phyloP scores from a whole-genome alignment of 352 stramenopile species.

The Pseudoperonospora humuli region DNA sequence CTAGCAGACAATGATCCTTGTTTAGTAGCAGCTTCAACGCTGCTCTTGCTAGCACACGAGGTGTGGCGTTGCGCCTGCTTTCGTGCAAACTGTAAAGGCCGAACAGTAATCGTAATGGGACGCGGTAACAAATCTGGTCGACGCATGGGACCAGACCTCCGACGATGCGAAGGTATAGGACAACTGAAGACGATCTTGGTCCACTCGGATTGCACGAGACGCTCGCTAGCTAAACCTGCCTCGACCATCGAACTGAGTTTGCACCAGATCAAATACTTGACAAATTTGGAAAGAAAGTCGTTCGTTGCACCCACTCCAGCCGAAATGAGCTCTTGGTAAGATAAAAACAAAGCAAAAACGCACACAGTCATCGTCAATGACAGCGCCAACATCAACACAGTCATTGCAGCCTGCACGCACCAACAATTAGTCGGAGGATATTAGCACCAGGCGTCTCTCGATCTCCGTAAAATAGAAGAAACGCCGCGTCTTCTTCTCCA shows the following conservation, averaged over 20 bases:
- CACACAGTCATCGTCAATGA: slow-evolving; percentile 2
- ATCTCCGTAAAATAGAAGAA: slow-evolving; percentile 60
- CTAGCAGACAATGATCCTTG: slow-evolving; percentile 5
- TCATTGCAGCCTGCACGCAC: slow-evolving; percentile 18
- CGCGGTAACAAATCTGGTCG: slow-evolving; percentile 37
- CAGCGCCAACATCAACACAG: slow-evolving; percentile 3
- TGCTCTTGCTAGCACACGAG: slow-evolving; percentile 11
- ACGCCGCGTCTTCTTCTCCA: slow-evolving; percentile 56
- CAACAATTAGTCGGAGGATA: slow-evolving; percentile 50
- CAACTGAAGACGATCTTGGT: slow-evolving; percentile 75
- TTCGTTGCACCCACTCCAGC: slow-evolving; percentile 27
- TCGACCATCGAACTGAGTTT: slow-evolving; percentile 42
- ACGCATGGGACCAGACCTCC: slow-evolving; percentile 31
- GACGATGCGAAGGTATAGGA: slow-evolving; percentile 22
- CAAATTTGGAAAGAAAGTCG: slow-evolving; percentile 21
- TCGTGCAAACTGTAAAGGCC: slow-evolving; percentile 34
- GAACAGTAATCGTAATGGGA: slow-evolving; percentile 55
- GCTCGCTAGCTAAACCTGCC: slow-evolving; percentile 26
- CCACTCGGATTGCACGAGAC: slow-evolving; percentile 53
- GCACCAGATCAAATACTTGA: slow-evolving; percentile 47
- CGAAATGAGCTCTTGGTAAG: slow-evolving; percentile 41
- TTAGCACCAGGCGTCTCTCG: slow-evolving; percentile 35
- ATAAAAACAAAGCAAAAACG: background rate
- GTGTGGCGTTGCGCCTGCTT: slow-evolving; percentile 20
- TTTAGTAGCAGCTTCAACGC: slow-evolving; percentile 6